These are phyloP conservation scores for Periconia sp. DNA, from an alignment of 2,329 filamentous ascomycete genomes.

Conservation along the genomic window DNA sequence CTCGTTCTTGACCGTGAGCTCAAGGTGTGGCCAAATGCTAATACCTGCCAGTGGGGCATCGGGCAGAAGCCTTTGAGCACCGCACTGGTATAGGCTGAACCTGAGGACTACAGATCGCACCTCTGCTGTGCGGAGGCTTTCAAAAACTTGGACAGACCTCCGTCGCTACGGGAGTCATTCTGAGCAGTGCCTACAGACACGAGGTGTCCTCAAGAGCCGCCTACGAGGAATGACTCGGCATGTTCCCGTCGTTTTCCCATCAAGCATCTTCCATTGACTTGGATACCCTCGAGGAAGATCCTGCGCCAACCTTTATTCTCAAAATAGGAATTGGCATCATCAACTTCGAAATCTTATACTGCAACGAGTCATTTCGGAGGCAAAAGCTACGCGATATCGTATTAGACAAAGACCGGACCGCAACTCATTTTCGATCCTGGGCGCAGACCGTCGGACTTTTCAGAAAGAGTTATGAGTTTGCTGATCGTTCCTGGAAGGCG, in stretches of 20 bases:
- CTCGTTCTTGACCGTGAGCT: too few species aligned
- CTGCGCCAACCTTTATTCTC: slow-evolving; percentile 30
- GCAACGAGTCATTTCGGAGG: slow-evolving; percentile 29
- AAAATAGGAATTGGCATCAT: slow-evolving; percentile 14
- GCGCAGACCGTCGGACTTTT: slow-evolving; percentile 24
- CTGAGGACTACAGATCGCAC: too few species aligned
- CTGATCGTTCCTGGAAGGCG: slow-evolving; percentile 22
- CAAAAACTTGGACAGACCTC: too few species aligned
- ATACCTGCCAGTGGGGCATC: too few species aligned
- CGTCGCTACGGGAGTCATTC: too few species aligned
- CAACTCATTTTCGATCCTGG: slow-evolving; percentile 36
- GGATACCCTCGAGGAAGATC: slow-evolving; percentile 29
- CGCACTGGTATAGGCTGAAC: too few species aligned
- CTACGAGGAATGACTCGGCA: too few species aligned
- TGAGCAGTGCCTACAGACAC: too few species aligned
- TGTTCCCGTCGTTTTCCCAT: neutral
- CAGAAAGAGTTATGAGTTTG: slow-evolving; percentile 21
- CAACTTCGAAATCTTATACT: slow-evolving; percentile 25
- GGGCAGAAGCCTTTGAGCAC: too few species aligned
- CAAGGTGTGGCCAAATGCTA: too few species aligned
- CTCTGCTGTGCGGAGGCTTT: too few species aligned
- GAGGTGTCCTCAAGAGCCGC: too few species aligned
- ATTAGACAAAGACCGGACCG: slow-evolving; percentile 12
- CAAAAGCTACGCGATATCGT: slow-evolving; percentile 12
- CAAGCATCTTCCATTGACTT: slow-evolving; percentile 20